Conservation (phyloP, 192 early-diverging fungal genomes). For the Backusella psychrophila region DNA sequence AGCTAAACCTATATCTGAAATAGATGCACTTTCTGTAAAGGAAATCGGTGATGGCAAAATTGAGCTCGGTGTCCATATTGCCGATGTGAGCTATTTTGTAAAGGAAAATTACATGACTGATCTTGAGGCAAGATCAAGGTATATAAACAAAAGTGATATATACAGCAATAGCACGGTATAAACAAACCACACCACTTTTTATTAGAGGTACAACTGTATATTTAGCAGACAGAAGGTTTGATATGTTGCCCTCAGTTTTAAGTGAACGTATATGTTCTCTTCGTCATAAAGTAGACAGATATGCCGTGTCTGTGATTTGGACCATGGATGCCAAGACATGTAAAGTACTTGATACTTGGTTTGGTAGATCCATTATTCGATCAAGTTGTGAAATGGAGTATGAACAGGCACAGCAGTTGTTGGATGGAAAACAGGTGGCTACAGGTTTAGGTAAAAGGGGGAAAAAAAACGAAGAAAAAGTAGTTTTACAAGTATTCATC, state of each 20-base stretch:
- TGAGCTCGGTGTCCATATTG: constrained; percentile 79
- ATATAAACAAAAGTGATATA: not conserved
- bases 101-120: constrained; percentile 61
- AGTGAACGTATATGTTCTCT: constrained; percentile 74
- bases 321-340: constrained; percentile 49
- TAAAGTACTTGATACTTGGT: constrained; percentile 61
- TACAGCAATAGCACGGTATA: not conserved
- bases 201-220: constrained; percentile 73
- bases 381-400: constrained; percentile 76
- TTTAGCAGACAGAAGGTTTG: constrained; percentile 76
- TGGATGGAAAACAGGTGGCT: constrained; percentile 52
- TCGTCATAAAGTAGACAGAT: constrained; percentile 62
- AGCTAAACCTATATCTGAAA: not conserved
- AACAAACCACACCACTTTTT: not conserved
- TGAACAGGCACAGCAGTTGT: constrained; percentile 69
- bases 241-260: constrained; percentile 75
- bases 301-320: constrained; percentile 74
- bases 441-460: constrained; percentile 31
- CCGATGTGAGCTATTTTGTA: constrained; percentile 73
- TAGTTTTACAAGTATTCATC: too few relatives aligned
- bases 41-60: constrained; percentile 44
- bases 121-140: constrained; percentile 62
- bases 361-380: constrained; percentile 70
- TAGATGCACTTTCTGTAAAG: constrained; percentile 66
- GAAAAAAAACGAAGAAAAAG: too few relatives aligned